Evolutionary conservation across 2,329 filamentous ascomycete species (phyloP).

Genomic region (Berkeleyomyces basicola): DNA sequence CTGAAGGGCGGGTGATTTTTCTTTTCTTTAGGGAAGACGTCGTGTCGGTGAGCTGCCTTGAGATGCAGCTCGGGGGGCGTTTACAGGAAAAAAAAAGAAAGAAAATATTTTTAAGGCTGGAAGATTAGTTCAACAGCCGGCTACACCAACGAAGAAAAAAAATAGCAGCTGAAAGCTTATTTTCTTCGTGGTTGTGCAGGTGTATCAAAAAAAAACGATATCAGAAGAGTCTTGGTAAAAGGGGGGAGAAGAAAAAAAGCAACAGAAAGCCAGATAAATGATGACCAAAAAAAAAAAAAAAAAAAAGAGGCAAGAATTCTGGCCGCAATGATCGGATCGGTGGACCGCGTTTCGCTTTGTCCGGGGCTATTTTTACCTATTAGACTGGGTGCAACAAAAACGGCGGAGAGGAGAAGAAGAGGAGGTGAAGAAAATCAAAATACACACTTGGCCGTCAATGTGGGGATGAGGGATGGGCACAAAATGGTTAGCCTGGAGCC

Average conservation of each 20-base stretch:
- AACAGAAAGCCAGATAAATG: background rate
- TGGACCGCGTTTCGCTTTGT: background rate
- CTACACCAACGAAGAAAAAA: background rate
- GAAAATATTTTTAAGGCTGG: constrained; percentile 1
- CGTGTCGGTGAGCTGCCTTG: constrained; percentile 49
- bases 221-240: background rate
- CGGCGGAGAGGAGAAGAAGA: background rate
- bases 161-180: background rate
- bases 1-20: constrained; percentile 38
- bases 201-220: background rate
- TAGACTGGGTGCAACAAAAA: background rate
- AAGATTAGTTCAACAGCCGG: background rate
- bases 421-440: background rate
- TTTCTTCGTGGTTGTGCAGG: background rate
- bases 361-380: no score
- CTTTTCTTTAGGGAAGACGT: constrained; percentile 62
- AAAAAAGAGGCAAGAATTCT: background rate
- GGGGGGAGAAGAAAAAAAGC: background rate
- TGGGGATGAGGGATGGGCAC: background rate
- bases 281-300: background rate
- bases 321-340: background rate
- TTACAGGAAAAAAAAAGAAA: constrained; percentile 12
- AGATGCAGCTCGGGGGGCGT: constrained; percentile 34
- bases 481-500: background rate
- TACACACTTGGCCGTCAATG: background rate